Percentiles rank a stretch among this genome's conserved stretches.
Conservation (phyloP, 2,329 filamentous ascomycete species). For the Furcasterigmium sp. region DNA sequence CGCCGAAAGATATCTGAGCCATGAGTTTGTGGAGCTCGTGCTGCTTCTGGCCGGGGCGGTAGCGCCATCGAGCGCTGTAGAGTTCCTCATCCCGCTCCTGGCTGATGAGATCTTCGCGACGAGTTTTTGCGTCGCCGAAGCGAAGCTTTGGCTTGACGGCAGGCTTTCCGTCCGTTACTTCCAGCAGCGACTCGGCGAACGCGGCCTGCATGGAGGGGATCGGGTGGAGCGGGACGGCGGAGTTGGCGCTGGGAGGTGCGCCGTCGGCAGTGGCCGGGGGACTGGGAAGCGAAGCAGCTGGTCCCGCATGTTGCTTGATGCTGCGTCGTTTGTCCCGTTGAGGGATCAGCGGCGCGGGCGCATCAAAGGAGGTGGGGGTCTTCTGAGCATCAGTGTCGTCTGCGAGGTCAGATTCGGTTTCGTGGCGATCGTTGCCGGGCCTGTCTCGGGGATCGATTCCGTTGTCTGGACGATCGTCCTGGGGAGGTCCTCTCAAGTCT, state of each 20-base stretch:
- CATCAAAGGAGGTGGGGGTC: constrained; percentile 8
- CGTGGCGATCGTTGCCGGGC: constrained; percentile 5
- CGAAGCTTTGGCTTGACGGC: constrained; percentile 46
- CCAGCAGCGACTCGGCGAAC: constrained; percentile 76
- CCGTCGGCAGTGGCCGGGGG: no score
- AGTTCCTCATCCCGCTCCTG: constrained; percentile 63
- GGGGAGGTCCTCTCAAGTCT: not conserved
- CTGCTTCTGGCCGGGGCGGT: constrained; percentile 68
- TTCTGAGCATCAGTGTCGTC: constrained; percentile 6
- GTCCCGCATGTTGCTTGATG: constrained; percentile 3
- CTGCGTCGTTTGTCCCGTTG: constrained; percentile 6
- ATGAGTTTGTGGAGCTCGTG: constrained; percentile 89
- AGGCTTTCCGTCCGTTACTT: constrained; percentile 52
- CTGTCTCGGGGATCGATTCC: not conserved
- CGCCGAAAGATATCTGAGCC: constrained; percentile 88
- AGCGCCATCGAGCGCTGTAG: constrained; percentile 71
- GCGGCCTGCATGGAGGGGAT: constrained; percentile 73
- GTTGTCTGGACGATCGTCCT: not conserved
- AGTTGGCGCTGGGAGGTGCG: constrained; percentile 3
- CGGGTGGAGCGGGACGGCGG: constrained; percentile 52
- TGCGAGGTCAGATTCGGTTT: not conserved
- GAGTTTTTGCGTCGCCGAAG: constrained; percentile 51
- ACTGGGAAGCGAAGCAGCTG: not conserved
- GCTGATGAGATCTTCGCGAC: constrained; percentile 64
- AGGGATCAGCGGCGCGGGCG: constrained; percentile 8